Evolutionary conservation across 371 early-diverging fungal species (phyloP), one percentile per base, ranked within the genome.

Genomic region (Mucor irregularis): DNA sequence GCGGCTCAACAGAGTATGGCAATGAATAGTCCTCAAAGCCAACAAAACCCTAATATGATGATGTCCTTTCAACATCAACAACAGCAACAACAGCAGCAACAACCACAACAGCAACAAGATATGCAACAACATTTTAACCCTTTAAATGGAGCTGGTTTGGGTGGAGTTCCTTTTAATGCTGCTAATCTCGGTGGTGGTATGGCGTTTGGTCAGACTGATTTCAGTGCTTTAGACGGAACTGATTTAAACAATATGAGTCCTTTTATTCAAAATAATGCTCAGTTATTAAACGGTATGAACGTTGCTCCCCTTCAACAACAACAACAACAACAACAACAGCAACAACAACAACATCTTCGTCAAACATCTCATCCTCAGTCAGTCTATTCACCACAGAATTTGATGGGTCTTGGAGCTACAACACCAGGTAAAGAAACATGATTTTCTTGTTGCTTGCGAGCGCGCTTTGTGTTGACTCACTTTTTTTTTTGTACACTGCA

Each of bases 41-140:
- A 58, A 26, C 56, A 53, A 16, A 67, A 66, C 56, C 56, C 68
- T 21, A 58, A 61, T 35, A 64, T 66, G 63, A 66, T 74, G 69
- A 58, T 71, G 64, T 50, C 64, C 2, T 71, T 66, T 49, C 74
- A 70, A 33, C 67, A 62, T 16, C 68, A 66, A 51, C 68, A 67
- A 26, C 64, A 63, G 4, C 70, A 66, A 35, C 39, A 65, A 34
- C 58, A 58, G 13, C 64, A 61, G 26, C 61, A 61, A 24, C 66
- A 66, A 40, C 57, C 49, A 22, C 64, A 63, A 42, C 68, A 64
- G 22, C 61, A 58, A 9, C 68, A 59, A 21, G 68, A 71, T 17
- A 29, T 61, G 46, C 68, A 64, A 38, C 67, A 60, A 39, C 58
- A 62, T 14, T 67, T 61, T 16, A 58, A 55, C 8, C 51, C 59